Evolutionary conservation across 2,329 filamentous ascomycete genomes (phyloP).

Genomic region (Neobulgaria alba): DNA sequence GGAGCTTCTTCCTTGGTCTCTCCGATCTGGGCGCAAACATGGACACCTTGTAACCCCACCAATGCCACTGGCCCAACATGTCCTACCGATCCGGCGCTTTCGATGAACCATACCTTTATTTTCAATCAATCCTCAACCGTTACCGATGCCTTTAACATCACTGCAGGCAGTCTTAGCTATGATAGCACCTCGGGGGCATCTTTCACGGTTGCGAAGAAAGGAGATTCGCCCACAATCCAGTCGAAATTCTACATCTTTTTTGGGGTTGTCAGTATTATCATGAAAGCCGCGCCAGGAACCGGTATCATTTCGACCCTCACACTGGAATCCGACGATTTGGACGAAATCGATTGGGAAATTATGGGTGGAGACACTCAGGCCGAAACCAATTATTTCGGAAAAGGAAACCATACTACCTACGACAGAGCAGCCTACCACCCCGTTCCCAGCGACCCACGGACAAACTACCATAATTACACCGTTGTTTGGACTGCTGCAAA

Average conservation of each 20-base stretch:
- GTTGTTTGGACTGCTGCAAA: slow-evolving; percentile 60
- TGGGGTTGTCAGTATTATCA: slow-evolving; percentile 66
- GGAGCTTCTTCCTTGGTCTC: slow-evolving; percentile 24
- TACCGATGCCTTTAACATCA: slow-evolving; percentile 57
- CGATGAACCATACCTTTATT: slow-evolving; percentile 50
- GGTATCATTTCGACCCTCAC: slow-evolving; percentile 80
- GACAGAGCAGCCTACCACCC: slow-evolving; percentile 58
- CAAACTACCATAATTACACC: slow-evolving; percentile 62
- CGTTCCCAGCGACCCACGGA: slow-evolving; percentile 45
- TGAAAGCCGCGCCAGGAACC: slow-evolving; percentile 65
- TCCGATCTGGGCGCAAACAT: slow-evolving; percentile 52
- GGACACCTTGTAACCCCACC: slow-evolving; percentile 68
- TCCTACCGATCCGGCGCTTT: slow-evolving; percentile 62
- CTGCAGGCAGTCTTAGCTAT: slow-evolving; percentile 56
- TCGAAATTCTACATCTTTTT: slow-evolving; percentile 82
- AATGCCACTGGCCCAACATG: slow-evolving; percentile 53
- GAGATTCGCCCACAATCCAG: slow-evolving; percentile 70
- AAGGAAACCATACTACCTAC: slow-evolving; percentile 57
- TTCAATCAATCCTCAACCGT: slow-evolving; percentile 52
- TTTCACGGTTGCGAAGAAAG: slow-evolving; percentile 62
- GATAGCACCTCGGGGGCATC: slow-evolving; percentile 50
- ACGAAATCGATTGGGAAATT: slow-evolving; percentile 85
- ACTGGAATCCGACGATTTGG: slow-evolving; percentile 72
- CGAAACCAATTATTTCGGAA: slow-evolving; percentile 57
- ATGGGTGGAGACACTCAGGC: slow-evolving; percentile 55